These are phyloP conservation scores for Mariannaea elegans DNA, from an alignment of 2,329 filamentous ascomycete genomes.

Conservation along the genomic window DNA sequence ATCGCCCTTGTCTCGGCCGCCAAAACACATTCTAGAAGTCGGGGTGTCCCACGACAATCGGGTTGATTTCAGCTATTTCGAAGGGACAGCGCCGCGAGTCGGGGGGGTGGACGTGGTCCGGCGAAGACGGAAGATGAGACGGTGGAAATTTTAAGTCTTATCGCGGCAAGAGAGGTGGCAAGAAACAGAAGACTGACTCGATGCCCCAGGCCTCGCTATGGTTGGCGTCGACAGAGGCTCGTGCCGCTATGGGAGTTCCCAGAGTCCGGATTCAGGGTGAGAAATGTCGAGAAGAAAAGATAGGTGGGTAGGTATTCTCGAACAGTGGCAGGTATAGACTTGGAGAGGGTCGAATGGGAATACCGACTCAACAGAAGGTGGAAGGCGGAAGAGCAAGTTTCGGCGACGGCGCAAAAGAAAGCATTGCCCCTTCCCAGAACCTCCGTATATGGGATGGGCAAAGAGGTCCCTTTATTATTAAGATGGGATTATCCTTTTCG, in stretches of 20 bases:
- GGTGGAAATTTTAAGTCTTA: not conserved
- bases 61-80: not conserved
- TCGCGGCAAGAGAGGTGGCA: constrained; percentile 1
- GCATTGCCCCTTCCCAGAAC: constrained; percentile 13
- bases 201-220: not conserved
- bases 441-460: constrained; percentile 10
- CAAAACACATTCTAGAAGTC: constrained; percentile 68
- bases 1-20: constrained; percentile 60
- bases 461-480: constrained; percentile 20
- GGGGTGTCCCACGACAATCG: constrained; percentile 1
- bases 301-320: constrained; percentile 3
- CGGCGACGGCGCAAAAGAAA: constrained; percentile 19
- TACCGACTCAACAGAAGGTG: not conserved
- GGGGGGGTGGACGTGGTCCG: not conserved
- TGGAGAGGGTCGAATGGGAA: too few relatives aligned
- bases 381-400: constrained; percentile 2
- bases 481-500: constrained; percentile 21
- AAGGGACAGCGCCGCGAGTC: not conserved
- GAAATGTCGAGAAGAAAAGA: constrained; percentile 3
- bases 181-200: not conserved
- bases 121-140: not conserved
- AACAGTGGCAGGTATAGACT: constrained; percentile 9
- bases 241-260: not conserved
- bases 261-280: constrained; percentile 9
- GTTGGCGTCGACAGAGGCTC: not conserved